Evolutionary conservation across 192 early-diverging fungal genomes (phyloP), one percentile per base, ranked within the genome.

Genomic region (Helicostylum pulchrum): DNA sequence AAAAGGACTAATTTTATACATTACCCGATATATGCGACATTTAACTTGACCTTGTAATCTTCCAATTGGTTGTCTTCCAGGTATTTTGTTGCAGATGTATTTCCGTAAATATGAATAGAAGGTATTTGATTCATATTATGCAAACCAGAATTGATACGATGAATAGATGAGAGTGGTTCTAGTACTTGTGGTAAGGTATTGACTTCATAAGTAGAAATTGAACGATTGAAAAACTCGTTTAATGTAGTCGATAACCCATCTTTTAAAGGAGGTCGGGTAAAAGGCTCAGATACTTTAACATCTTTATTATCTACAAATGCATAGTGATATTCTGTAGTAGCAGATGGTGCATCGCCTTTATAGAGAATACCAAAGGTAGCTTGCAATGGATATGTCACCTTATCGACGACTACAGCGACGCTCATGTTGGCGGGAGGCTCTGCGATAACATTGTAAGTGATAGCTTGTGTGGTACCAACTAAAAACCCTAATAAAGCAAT

Each of bases 211-310:
- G 56, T 19, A 12, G 20, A 57, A 52, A 52, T 54, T 17, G 26
- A 19, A 6, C 68, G 61, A 50, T 61, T 53, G 43, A 47, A 70
- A 30, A 70, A 61, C 31, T 70, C 68, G 43, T 70, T 62, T 9
- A 58, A 9, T 6, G 54, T 66, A 3, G 9, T 50, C 4, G 2
- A 4, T 9, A 39, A 6, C 36, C 36, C 36, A 0, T 34, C 7
- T 1, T 30, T 30, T 11, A 59, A 3, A 6, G 46, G 32, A 5
- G 50, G 20, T 9, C 68, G 53, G 15, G n/a, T 36, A 30, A 70
- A 70, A 26, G 60, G 15, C 14, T 70, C 68, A 21, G 39, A 12
- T 26, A 42, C 23, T 2, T 51, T 49, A 10, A 53, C 20, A 9
- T 53, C 53, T 3, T 20, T 19, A 3, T 42, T 32, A 11, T 50